Percentiles rank a stretch among this genome's conserved stretches.
These are phyloP conservation scores for Meripilus lineatus DNA, from an alignment of 1,284 basidiomycete genomes.

Conservation along the genomic window DNA sequence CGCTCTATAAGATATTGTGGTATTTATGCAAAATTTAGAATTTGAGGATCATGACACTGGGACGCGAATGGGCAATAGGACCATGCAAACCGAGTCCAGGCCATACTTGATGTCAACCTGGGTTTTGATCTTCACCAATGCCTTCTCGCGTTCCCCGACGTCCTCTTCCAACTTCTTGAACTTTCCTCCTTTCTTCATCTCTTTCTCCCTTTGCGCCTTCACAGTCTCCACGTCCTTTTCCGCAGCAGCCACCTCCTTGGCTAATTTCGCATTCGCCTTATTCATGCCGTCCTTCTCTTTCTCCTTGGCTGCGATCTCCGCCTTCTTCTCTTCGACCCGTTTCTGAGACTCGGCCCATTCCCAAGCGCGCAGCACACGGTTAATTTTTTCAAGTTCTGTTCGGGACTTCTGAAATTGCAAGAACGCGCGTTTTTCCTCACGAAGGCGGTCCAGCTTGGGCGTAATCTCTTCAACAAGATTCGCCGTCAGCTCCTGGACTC, in stretches of 20 bases:
- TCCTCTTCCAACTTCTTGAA: slow-evolving; percentile 75
- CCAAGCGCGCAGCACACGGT: slow-evolving; percentile 80
- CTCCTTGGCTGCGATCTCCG: slow-evolving; percentile 49
- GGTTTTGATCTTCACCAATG: slow-evolving; percentile 82
- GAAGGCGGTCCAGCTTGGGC: slow-evolving; percentile 90
- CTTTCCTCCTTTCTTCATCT: slow-evolving; percentile 72
- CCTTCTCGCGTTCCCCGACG: slow-evolving; percentile 78
- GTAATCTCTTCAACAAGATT: slow-evolving; percentile 89
- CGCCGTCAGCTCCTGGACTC: slow-evolving; percentile 84
- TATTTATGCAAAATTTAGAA: no score
- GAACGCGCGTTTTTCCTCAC: slow-evolving; percentile 87
- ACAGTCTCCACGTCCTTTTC: slow-evolving; percentile 56
- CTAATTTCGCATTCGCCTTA: slow-evolving; percentile 45
- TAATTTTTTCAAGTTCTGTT: slow-evolving; percentile 87
- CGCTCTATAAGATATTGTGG: no score
- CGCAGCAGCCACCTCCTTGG: slow-evolving; percentile 43
- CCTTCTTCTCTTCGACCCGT: slow-evolving; percentile 41
- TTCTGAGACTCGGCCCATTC: slow-evolving; percentile 73
- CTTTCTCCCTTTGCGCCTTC: slow-evolving; percentile 58
- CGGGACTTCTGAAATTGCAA: slow-evolving; percentile 90
- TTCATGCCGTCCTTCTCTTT: slow-evolving; percentile 41
- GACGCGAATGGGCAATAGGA: no score
- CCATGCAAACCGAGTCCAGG: no score
- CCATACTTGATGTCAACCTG: slow-evolving; percentile 91
- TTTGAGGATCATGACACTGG: no score